A percentile compares a stretch with the other conserved stretches of the same genome.
Evolutionary conservation across 108 stramenopile species (phyloP).

Genomic region (Pseudonitzschia delicatissima): DNA sequence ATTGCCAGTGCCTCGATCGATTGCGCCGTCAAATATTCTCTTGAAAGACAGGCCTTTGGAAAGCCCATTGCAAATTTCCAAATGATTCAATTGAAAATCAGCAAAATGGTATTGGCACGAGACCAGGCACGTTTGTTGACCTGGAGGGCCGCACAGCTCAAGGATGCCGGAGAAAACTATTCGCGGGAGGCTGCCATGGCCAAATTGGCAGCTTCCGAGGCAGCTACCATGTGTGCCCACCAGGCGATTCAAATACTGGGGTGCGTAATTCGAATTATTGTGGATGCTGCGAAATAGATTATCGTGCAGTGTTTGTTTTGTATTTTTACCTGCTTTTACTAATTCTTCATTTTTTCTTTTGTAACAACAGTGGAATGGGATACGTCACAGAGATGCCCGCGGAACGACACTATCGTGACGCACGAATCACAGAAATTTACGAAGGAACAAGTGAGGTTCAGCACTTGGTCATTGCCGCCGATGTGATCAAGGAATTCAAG

Average conservation of each 20-base stretch:
- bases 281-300: no score
- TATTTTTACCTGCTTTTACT: not conserved
- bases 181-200: constrained; percentile 97
- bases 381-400: constrained; percentile 98
- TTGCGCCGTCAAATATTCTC: constrained; percentile 92
- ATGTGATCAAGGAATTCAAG: constrained; percentile 94
- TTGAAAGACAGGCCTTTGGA: constrained; percentile 92
- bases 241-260: constrained; percentile 95
- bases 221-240: constrained; percentile 94
- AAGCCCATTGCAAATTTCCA: constrained; percentile 92
- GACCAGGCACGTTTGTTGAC: constrained; percentile 94
- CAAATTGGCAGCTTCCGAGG: constrained; percentile 92
- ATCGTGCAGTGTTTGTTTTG: no score
- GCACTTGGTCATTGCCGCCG: constrained; percentile 89
- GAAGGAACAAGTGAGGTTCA: constrained; percentile 95
- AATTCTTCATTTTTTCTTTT: not conserved
- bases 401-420: constrained; percentile 95
- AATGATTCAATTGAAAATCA: constrained; percentile 91
- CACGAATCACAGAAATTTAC: constrained; percentile 98
- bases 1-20: constrained; percentile 94
- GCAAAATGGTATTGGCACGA: constrained; percentile 79
- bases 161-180: constrained; percentile 78
- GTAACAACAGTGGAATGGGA: constrained; percentile 68
- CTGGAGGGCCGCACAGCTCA: constrained; percentile 91
- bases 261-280: no score